phyloP scores from a whole-genome alignment of 2,329 filamentous ascomycete genomes.

The Neofusicoccum cordaticola region DNA sequence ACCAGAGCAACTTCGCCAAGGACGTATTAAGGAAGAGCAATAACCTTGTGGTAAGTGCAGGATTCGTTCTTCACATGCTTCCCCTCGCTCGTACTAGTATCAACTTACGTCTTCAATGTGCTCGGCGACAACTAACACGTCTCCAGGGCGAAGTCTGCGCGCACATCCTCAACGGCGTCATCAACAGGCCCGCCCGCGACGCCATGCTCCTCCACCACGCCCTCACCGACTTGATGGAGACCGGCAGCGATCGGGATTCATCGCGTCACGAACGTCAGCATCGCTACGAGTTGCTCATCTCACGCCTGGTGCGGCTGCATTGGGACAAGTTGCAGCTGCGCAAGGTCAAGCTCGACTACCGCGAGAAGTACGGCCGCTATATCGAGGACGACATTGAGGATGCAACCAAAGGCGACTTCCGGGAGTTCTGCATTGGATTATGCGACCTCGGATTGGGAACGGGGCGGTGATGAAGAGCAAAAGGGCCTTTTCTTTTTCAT shows the following conservation, averaged over 20 bases:
- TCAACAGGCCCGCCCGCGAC: slow-evolving; percentile 92
- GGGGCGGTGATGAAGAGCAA: neutral
- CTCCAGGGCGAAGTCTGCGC: slow-evolving; percentile 84
- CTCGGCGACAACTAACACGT: too few relatives aligned
- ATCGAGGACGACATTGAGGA: slow-evolving; percentile 77
- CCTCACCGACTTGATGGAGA: slow-evolving; percentile 56
- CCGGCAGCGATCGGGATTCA: slow-evolving; percentile 24
- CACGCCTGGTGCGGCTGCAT: slow-evolving; percentile 81
- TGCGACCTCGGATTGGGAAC: slow-evolving; percentile 27
- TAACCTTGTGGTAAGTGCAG: slow-evolving; percentile 78
- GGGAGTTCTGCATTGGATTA: slow-evolving; percentile 70
- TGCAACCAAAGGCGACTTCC: slow-evolving; percentile 73
- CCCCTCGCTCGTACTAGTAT: neutral
- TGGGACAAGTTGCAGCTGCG: slow-evolving; percentile 86
- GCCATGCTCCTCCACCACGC: slow-evolving; percentile 89
- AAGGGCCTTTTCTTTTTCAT: neutral
- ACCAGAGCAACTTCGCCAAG: slow-evolving; percentile 77
- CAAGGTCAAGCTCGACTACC: slow-evolving; percentile 75
- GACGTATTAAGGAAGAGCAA: slow-evolving; percentile 85
- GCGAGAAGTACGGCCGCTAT: slow-evolving; percentile 69
- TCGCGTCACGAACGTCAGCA: slow-evolving; percentile 44
- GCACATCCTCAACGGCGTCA: slow-evolving; percentile 93
- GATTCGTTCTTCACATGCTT: neutral
- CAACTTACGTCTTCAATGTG: too few relatives aligned
- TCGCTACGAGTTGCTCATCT: slow-evolving; percentile 83